phyloP scores from a whole-genome alignment of 352 stramenopile genomes.

The Globisporangium canariense region DNA sequence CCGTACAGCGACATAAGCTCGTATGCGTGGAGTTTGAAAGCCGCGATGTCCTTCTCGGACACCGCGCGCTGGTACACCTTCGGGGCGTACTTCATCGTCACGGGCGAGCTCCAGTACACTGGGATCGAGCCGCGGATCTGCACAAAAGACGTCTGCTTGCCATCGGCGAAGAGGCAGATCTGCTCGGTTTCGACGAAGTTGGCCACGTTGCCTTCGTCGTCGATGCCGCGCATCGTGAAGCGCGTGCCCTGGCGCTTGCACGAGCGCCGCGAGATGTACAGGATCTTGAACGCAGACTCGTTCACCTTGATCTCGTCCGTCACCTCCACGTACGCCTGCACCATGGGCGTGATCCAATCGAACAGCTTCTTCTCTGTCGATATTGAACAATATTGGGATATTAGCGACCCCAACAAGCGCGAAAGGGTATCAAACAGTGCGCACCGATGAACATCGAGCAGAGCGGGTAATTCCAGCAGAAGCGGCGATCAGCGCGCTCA shows the following conservation, averaged over 20 bases:
- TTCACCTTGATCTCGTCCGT: conserved; percentile 45
- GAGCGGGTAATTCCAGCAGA: conserved; percentile 92
- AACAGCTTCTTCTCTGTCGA: conserved; percentile 68
- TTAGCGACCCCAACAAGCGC: background rate
- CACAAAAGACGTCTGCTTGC: conserved; percentile 55
- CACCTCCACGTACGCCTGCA: conserved; percentile 61
- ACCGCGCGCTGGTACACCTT: conserved; percentile 66
- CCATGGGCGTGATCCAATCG: conserved; percentile 77
- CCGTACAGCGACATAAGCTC: conserved; percentile 67
- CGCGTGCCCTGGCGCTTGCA: conserved; percentile 84
- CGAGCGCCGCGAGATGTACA: conserved; percentile 74
- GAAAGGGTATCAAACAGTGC: background rate
- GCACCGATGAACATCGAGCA: conserved; percentile 57
- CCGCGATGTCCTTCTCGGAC: conserved; percentile 40
- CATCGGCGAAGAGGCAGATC: conserved; percentile 76
- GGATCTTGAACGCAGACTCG: conserved; percentile 53
- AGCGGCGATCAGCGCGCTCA: conserved; percentile 83
- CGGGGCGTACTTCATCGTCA: conserved; percentile 93
- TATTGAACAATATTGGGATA: background rate
- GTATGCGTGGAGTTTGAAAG: conserved; percentile 59
- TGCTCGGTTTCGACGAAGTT: conserved; percentile 97
- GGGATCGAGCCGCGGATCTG: conserved; percentile 95
- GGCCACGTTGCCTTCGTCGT: conserved; percentile 87
- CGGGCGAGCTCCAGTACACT: conserved; percentile 89
- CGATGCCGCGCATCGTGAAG: conserved; percentile 92